phyloP scores from a whole-genome alignment of 192 early-diverging fungal genomes.

The Entrophospora sp. region DNA sequence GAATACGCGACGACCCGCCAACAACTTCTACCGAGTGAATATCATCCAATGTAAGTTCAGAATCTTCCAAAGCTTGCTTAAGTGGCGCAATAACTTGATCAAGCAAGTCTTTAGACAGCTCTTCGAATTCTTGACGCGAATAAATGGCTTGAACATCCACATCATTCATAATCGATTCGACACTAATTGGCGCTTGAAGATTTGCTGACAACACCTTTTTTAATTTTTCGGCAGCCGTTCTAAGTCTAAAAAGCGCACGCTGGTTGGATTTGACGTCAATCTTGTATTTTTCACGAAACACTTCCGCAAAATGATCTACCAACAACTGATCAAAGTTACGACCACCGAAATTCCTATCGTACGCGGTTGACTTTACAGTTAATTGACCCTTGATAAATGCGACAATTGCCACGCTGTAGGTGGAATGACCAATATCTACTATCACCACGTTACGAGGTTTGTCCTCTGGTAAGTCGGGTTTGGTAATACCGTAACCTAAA shows the following conservation, averaged over 20 bases:
- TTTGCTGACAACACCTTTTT: constrained; percentile 97
- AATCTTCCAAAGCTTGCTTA: constrained; percentile 63
- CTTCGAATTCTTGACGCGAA: constrained; percentile 77
- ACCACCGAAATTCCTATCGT: constrained; percentile 90
- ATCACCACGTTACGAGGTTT: constrained; percentile 85
- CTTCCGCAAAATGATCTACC: constrained; percentile 72
- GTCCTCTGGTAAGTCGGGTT: constrained; percentile 93
- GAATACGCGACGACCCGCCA: constrained; percentile 90
- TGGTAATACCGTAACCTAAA: constrained; percentile 97
- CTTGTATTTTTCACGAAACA: constrained; percentile 93
- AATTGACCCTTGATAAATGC: constrained; percentile 95
- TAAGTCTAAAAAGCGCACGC: constrained; percentile 87
- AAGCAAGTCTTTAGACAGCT: constrained; percentile 65
- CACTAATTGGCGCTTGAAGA: constrained; percentile 79
- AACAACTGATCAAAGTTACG: constrained; percentile 92
- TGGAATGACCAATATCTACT: constrained; percentile 90
- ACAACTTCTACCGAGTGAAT: constrained; percentile 93
- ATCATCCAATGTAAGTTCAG: constrained; percentile 67
- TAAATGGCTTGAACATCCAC: constrained; percentile 83
- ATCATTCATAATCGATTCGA: constrained; percentile 96
- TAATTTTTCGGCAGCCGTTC: constrained; percentile 82
- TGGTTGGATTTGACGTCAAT: constrained; percentile 81
- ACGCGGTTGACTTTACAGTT: constrained; percentile 81
- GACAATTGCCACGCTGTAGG: constrained; percentile 77
- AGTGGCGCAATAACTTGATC: constrained; percentile 65